A percentile compares a stretch with the other conserved stretches of the same genome.
These are phyloP conservation scores for Russula sp. DNA, from an alignment of 768 basidiomycete genomes.

Conservation along the genomic window DNA sequence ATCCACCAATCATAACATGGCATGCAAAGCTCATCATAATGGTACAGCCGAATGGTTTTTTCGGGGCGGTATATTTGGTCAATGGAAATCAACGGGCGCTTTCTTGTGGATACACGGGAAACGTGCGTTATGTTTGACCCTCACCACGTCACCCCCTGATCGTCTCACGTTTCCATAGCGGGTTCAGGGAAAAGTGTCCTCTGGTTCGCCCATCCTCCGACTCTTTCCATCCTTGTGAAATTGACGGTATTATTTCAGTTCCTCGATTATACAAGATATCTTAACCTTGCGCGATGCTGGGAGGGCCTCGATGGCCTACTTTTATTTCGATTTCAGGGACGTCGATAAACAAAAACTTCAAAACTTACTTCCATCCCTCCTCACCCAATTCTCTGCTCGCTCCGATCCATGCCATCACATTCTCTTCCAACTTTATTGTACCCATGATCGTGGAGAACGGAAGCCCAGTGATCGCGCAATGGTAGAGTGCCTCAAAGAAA, in stretches of 20 bases:
- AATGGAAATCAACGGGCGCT: not conserved
- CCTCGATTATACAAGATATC: not conserved
- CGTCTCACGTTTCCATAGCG: not conserved
- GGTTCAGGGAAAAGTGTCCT: not conserved
- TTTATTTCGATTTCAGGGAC: not conserved
- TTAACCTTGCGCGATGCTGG: not conserved
- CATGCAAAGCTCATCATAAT: not conserved
- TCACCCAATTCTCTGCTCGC: not conserved
- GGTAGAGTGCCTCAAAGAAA: not conserved
- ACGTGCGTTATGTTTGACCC: not conserved
- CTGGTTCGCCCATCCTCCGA: not conserved
- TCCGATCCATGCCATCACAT: not conserved
- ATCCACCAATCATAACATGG: conserved; percentile 2
- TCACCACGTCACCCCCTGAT: not conserved
- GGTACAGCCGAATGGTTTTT: conserved; percentile 7
- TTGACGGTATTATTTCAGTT: not conserved
- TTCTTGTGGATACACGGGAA: conserved; percentile 4
- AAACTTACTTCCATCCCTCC: not conserved
- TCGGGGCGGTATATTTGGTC: not conserved
- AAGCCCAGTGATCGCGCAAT: not conserved
- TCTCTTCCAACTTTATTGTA: not conserved
- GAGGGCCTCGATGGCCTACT: not conserved
- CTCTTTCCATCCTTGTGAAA: not conserved
- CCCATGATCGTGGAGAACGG: not conserved
- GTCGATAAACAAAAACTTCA: not conserved